A percentile compares a stretch with the other conserved stretches of the same genome.
These are phyloP conservation scores for Chionographis japonica DNA, from an alignment of 106 monocot genomes.

Conservation along the genomic window DNA sequence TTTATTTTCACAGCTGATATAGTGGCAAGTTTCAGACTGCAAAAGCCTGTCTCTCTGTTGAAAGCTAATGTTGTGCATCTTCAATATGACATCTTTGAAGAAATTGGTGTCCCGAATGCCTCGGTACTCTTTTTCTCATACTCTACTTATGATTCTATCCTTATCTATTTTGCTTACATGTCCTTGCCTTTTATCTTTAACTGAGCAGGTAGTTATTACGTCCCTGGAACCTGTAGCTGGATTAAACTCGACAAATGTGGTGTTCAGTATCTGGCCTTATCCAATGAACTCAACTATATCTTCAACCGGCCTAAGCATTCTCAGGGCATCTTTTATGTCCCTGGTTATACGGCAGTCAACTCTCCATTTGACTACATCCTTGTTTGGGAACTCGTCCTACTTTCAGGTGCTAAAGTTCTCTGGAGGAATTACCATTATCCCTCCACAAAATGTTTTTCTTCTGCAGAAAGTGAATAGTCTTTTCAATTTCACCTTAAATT, in stretches of 20 bases:
- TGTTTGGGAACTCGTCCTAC: slow-evolving; percentile 81
- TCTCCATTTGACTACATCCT: slow-evolving; percentile 57
- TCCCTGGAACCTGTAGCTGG: slow-evolving; percentile 38
- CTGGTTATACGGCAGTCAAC: slow-evolving; percentile 54
- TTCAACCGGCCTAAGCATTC: slow-evolving; percentile 59
- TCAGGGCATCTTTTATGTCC: slow-evolving; percentile 58
- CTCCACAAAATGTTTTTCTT: slow-evolving; percentile 76
- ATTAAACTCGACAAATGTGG: slow-evolving; percentile 78
- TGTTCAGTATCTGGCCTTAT: slow-evolving; percentile 82
- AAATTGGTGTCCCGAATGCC: slow-evolving; percentile 75
- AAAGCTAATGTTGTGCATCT: slow-evolving; percentile 53
- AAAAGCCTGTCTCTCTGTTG: slow-evolving; percentile 45
- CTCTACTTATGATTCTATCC: background rate
- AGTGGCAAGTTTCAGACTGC: slow-evolving; percentile 80
- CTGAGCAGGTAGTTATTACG: slow-evolving; percentile 45
- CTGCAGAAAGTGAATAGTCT: slow-evolving; percentile 62
- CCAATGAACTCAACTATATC: slow-evolving; percentile 61
- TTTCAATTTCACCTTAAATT: slow-evolving; percentile 91
- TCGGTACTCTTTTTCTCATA: slow-evolving; percentile 33
- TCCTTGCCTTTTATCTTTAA: slow-evolving; percentile 4
- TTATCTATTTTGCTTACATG: background rate
- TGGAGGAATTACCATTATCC: slow-evolving; percentile 84
- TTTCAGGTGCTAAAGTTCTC: slow-evolving; percentile 86
- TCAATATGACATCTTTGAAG: slow-evolving; percentile 77
- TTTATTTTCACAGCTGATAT: slow-evolving; percentile 52